Evolutionary conservation across 1,284 basidiomycete genomes (phyloP).

Genomic region (Naganishia sp.): DNA sequence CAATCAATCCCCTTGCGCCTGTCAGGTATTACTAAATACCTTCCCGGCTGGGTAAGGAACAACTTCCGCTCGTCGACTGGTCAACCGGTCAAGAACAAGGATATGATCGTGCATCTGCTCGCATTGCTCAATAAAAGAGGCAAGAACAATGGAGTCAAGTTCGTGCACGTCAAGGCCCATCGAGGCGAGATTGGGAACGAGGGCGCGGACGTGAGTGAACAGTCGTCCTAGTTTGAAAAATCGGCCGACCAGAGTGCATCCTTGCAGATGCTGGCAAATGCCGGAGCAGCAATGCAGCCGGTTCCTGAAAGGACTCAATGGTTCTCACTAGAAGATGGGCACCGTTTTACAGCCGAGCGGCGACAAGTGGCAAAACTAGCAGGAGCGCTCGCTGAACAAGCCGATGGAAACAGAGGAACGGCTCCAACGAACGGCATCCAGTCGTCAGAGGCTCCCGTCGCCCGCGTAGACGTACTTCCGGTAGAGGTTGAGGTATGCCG

Average conservation of each 20-base stretch:
- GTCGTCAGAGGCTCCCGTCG: background rate
- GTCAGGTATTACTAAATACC: conserved; percentile 50
- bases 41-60: conserved; percentile 50
- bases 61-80: conserved; percentile 41
- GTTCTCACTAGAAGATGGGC: conserved; percentile 43
- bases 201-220: conserved; percentile 48
- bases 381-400: no score
- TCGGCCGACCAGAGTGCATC: background rate
- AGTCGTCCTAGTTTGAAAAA: background rate
- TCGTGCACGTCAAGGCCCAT: conserved; percentile 51
- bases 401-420: no score
- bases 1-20: background rate
- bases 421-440: no score
- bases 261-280: conserved; percentile 44
- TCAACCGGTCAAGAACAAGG: conserved; percentile 48
- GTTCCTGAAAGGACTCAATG: conserved; percentile 42
- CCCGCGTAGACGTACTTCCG: conserved; percentile 4
- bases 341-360: conserved; percentile 3
- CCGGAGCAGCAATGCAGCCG: conserved; percentile 41
- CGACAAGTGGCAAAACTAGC: background rate
- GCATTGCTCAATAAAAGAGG: conserved; percentile 46
- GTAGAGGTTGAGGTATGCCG: conserved; percentile 24
- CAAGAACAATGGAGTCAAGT: conserved; percentile 38
- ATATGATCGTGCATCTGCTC: conserved; percentile 52
- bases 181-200: conserved; percentile 50